Percentiles rank a stretch among this genome's conserved stretches.
These are phyloP conservation scores for Yamadazyma endophytica DNA, from an alignment of 805 yeast species.

Conservation along the genomic window DNA sequence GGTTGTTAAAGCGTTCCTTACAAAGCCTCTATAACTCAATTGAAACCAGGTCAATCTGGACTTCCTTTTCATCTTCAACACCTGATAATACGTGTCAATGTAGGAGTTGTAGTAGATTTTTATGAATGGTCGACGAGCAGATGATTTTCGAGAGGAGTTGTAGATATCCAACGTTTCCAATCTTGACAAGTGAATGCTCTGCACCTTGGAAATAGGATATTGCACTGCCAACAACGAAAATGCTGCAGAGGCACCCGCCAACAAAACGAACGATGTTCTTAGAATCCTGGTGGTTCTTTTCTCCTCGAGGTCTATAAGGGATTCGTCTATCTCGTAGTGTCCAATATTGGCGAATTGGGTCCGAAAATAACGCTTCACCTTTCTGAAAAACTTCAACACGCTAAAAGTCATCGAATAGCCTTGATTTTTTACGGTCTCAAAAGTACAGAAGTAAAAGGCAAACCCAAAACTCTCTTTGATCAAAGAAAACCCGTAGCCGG, in stretches of 20 bases:
- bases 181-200: constrained; percentile 72
- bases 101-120: constrained; percentile 71
- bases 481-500: constrained; percentile 78
- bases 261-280: constrained; percentile 62
- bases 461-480: constrained; percentile 79
- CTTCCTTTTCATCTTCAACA: constrained; percentile 48
- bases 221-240: constrained; percentile 71
- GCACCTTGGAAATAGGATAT: constrained; percentile 77
- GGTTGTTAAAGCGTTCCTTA: constrained; percentile 63
- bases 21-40: constrained; percentile 78
- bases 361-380: constrained; percentile 27
- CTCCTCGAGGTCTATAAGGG: constrained; percentile 24
- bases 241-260: constrained; percentile 90
- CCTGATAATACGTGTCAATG: constrained; percentile 65
- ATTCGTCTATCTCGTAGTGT: constrained; percentile 17
- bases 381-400: constrained; percentile 41
- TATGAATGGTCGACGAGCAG: constrained; percentile 31
- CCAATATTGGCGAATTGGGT: constrained; percentile 12
- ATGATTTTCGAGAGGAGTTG: constrained; percentile 24
- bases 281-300: constrained; percentile 45
- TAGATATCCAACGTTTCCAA: constrained; percentile 75
- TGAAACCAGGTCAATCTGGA: constrained; percentile 54
- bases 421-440: constrained; percentile 73
- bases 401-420: constrained; percentile 48
- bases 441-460: constrained; percentile 77